A percentile compares a stretch with the other conserved stretches of the same genome.
phyloP scores from a whole-genome alignment of 2,329 filamentous ascomycete genomes.

The Botryotinia calthae region DNA sequence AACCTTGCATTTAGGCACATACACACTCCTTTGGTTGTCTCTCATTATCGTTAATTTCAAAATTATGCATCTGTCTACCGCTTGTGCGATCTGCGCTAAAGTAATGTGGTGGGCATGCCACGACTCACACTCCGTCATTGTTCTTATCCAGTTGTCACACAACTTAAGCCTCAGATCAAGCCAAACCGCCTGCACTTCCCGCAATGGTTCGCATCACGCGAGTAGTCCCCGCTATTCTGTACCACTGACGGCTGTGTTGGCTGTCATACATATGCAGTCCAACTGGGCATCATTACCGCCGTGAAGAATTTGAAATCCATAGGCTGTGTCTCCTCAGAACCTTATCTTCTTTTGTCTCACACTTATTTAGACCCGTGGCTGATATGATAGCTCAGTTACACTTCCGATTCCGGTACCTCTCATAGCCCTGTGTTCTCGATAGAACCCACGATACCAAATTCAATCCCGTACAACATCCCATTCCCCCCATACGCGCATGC shows the following conservation, averaged over 20 bases:
- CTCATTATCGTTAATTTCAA: slow-evolving; percentile 23
- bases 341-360: slow-evolving; percentile 34
- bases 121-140: slow-evolving; percentile 31
- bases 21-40: slow-evolving; percentile 22
- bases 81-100: slow-evolving; percentile 23
- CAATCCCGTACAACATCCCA: slow-evolving; percentile 34
- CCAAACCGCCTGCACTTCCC: slow-evolving; percentile 28
- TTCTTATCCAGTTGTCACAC: slow-evolving; percentile 32
- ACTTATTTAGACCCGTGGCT: slow-evolving; percentile 34
- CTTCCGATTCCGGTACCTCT: slow-evolving; percentile 36
- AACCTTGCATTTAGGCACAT: slow-evolving; percentile 35
- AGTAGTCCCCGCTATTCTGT: slow-evolving; percentile 33
- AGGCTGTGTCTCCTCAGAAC: slow-evolving; percentile 28
- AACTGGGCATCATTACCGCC: slow-evolving; percentile 32
- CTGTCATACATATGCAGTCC: slow-evolving; percentile 34
- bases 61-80: slow-evolving; percentile 26
- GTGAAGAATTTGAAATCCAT: slow-evolving; percentile 22
- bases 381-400: slow-evolving; percentile 38
- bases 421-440: slow-evolving; percentile 39
- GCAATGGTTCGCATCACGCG: slow-evolving; percentile 35
- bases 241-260: slow-evolving; percentile 33
- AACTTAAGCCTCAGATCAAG: slow-evolving; percentile 34
- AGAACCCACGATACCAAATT: slow-evolving; percentile 35
- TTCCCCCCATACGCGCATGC: slow-evolving; percentile 36
- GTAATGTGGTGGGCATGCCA: slow-evolving; percentile 31